Percentiles rank a stretch among this genome's conserved stretches.
phyloP scores from a whole-genome alignment of 163 green algal species.

The Scenedesmus sp. region DNA sequence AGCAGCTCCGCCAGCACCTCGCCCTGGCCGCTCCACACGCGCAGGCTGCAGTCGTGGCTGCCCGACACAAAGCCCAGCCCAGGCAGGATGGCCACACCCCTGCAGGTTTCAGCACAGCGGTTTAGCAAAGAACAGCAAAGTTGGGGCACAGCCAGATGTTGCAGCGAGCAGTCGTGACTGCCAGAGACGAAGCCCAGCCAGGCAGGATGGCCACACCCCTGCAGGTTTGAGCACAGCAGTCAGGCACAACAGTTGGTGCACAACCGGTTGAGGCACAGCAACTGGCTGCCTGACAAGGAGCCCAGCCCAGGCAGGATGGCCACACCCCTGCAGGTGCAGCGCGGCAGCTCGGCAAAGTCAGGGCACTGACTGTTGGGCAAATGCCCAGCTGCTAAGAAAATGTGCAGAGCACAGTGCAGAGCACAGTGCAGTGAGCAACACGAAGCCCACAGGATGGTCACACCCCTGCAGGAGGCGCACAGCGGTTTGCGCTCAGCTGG shows the following conservation, averaged over 20 bases:
- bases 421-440: too few relatives aligned
- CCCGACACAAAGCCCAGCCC: slow-evolving; percentile 81
- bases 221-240: slow-evolving; percentile 15
- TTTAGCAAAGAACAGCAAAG: too few relatives aligned
- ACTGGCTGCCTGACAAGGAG: background rate
- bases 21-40: slow-evolving; percentile 65
- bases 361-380: too few relatives aligned
- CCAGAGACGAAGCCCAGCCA: slow-evolving; percentile 80
- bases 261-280: too few relatives aligned
- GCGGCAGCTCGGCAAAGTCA: too few relatives aligned
- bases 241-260: too few relatives aligned
- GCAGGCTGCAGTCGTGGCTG: slow-evolving; percentile 83
- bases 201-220: slow-evolving; percentile 74
- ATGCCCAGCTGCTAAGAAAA: too few relatives aligned
- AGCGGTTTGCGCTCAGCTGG: too few relatives aligned
- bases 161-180: slow-evolving; percentile 83
- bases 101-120: slow-evolving; percentile 46
- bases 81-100: slow-evolving; percentile 71
- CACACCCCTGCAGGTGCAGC: background rate
- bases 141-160: too few relatives aligned
- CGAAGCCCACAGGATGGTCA: too few relatives aligned
- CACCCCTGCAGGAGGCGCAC: too few relatives aligned
- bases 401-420: too few relatives aligned
- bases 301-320: background rate
- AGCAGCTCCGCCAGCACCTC: slow-evolving; percentile 66